Conservation (phyloP, 2,329 filamentous ascomycete species). For the Pseudogymnoascus sp. region DNA sequence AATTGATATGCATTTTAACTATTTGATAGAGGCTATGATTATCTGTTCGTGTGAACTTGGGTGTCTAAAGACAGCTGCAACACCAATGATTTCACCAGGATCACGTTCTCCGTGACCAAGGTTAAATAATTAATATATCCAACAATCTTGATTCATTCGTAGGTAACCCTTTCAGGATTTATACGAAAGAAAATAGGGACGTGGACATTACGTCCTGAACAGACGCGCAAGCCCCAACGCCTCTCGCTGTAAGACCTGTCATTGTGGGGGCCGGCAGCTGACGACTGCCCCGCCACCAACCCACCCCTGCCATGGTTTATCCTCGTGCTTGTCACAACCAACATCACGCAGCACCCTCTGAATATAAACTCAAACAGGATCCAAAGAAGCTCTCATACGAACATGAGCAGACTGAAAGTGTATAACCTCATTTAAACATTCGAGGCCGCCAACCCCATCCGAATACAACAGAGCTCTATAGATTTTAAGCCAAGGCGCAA, state of each 20-base stretch:
- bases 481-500: constrained; percentile 17
- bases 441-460: background rate
- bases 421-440: background rate
- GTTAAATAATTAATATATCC: background rate
- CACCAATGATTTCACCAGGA: background rate
- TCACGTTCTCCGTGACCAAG: background rate
- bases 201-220: background rate
- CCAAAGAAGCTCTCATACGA: background rate
- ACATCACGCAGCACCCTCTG: background rate
- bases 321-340: background rate
- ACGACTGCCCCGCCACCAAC: constrained; percentile 13
- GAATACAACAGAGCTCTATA: constrained; percentile 1
- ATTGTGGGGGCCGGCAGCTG: constrained; percentile 13
- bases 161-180: background rate
- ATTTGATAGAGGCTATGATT: background rate
- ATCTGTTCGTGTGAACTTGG: background rate
- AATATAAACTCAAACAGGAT: background rate
- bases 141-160: background rate
- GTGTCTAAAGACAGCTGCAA: background rate
- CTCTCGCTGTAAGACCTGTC: background rate
- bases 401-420: background rate
- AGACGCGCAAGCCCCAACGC: background rate
- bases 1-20: constrained; percentile 4
- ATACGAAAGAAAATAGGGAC: background rate
- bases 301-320: constrained; percentile 7